Evolutionary conservation across 345 rosid species (phyloP).

Genomic region (Euclidium syriacum): DNA sequence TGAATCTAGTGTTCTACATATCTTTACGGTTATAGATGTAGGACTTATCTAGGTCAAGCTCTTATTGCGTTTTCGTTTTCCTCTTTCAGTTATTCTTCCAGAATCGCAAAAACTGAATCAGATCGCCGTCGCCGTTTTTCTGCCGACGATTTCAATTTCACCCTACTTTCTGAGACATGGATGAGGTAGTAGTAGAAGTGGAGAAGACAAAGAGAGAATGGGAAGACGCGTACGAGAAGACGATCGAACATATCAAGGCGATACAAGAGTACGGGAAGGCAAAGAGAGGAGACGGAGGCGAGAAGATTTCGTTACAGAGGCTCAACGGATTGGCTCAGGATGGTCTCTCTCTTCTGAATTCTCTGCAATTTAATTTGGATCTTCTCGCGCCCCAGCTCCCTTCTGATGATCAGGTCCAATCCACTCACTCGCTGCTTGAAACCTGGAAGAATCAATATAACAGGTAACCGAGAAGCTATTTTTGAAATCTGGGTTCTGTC

Average conservation of each 20-base stretch:
- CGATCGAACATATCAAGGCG: constrained; percentile 46
- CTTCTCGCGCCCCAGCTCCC: constrained; percentile 87
- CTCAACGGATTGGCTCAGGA: constrained; percentile 69
- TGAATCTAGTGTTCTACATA: too few species aligned
- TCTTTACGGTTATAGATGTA: too few species aligned
- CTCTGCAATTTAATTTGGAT: constrained; percentile 73
- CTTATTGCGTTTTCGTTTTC: too few species aligned
- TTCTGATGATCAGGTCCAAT: constrained; percentile 43
- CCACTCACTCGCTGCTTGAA: constrained; percentile 55
- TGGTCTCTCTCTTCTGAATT: constrained; percentile 67
- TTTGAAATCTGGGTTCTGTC: neutral
- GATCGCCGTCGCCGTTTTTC: too few species aligned
- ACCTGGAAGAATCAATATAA: constrained; percentile 64
- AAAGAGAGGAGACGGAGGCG: constrained; percentile 30
- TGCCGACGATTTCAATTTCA: too few species aligned
- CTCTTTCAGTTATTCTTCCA: too few species aligned
- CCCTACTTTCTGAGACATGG: constrained; percentile 44
- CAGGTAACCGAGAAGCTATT: constrained; percentile 29
- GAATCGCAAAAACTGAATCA: too few species aligned
- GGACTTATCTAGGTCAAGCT: too few species aligned
- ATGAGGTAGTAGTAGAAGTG: constrained; percentile 71
- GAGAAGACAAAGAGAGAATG: constrained; percentile 87
- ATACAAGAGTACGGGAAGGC: constrained; percentile 66
- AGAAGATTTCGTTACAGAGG: constrained; percentile 67
- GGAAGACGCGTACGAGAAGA: constrained; percentile 56